phyloP scores from a whole-genome alignment of 208 protist genomes.

The Leishmania tarentolae region DNA sequence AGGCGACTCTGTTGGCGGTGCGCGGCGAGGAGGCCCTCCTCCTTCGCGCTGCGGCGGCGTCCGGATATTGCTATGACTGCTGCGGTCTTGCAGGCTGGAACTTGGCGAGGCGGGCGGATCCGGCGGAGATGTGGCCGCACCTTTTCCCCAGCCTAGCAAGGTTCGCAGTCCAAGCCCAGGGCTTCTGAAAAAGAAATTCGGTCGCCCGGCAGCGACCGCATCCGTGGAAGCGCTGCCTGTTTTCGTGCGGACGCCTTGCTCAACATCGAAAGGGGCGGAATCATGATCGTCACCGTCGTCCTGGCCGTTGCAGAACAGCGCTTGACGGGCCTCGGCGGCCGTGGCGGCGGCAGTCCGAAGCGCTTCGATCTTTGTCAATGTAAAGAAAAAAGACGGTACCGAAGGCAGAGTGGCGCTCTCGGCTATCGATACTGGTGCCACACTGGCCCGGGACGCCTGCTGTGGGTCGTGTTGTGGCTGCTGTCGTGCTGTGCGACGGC shows the following conservation, averaged over 20 bases:
- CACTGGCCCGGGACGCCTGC: not conserved
- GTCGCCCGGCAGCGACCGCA: not conserved
- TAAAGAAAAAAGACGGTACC: constrained; percentile 41
- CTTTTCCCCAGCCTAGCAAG: constrained; percentile 19
- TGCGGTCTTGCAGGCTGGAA: too few species aligned
- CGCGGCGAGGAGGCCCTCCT: not conserved
- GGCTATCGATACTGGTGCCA: constrained; percentile 10
- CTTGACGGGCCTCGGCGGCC: not conserved
- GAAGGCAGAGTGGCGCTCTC: constrained; percentile 19
- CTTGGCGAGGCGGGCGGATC: not conserved
- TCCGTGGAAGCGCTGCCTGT: not conserved
- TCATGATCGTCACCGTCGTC: not conserved
- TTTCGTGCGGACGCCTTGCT: not conserved
- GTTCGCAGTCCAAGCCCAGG: constrained; percentile 6
- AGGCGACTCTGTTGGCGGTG: not conserved
- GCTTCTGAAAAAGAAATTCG: not conserved
- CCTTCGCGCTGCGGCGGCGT: not conserved
- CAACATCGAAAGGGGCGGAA: not conserved
- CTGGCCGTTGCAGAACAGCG: constrained; percentile 10
- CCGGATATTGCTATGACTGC: not conserved
- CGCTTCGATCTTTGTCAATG: constrained; percentile 21
- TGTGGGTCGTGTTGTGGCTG: constrained; percentile 1
- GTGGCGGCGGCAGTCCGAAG: not conserved
- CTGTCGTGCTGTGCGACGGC: constrained; percentile 18
- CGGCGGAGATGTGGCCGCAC: not conserved